Evolutionary conservation across 352 stramenopile species (phyloP).

Genomic region (Pythium folliculosum): DNA sequence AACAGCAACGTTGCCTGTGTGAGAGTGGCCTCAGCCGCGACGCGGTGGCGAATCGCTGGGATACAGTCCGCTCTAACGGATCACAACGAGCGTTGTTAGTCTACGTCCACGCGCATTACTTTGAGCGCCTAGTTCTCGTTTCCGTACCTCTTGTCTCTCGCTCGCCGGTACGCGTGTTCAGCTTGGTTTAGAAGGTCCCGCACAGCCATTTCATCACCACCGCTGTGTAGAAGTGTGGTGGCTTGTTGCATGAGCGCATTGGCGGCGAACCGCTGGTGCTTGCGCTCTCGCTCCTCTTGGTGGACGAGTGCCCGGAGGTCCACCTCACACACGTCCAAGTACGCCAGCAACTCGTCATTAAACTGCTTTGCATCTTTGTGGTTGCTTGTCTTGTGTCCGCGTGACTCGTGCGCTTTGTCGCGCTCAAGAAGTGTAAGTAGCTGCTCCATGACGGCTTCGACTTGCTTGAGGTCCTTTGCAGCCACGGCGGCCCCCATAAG

Average conservation of each 20-base stretch:
- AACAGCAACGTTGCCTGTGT: neutral
- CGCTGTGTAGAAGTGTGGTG: neutral
- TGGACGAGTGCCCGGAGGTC: constrained; percentile 5
- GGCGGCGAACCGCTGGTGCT: constrained; percentile 7
- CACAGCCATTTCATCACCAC: neutral
- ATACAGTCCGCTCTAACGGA: constrained; percentile 4
- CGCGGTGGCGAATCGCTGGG: constrained; percentile 5
- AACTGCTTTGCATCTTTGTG: neutral
- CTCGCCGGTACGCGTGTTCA: constrained; percentile 4
- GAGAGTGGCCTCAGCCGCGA: neutral
- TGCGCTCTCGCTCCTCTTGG: constrained; percentile 11
- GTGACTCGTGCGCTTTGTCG: neutral
- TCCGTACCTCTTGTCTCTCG: constrained; percentile 2
- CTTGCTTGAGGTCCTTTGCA: neutral
- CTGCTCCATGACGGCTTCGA: constrained; percentile 16
- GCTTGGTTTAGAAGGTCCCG: neutral
- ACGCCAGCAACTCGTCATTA: neutral
- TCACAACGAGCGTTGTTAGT: neutral
- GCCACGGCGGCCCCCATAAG: constrained; percentile 7
- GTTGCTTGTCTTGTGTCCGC: neutral
- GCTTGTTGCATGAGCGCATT: constrained; percentile 8
- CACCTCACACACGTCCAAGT: constrained; percentile 4
- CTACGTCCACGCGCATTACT: too few relatives aligned
- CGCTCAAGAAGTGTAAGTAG: constrained; percentile 7
- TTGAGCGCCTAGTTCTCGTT: neutral